phyloP scores from a whole-genome alignment of 2,329 filamentous ascomycete genomes.

The Sclerotinia sclerotiorum region DNA sequence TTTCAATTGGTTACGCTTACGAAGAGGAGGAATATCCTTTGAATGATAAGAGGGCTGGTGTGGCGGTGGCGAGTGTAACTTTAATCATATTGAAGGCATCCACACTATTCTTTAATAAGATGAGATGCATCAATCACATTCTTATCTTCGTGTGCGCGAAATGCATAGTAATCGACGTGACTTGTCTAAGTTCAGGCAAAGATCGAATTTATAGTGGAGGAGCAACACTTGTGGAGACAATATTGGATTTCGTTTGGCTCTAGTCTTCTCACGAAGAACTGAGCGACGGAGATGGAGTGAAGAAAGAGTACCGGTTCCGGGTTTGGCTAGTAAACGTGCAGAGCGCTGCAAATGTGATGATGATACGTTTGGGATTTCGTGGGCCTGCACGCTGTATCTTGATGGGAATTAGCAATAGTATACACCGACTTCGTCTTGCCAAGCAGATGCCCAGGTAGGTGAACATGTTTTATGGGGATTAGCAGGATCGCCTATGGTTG shows the following conservation, averaged over 20 bases:
- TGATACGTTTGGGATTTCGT: no score
- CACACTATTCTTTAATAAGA: not conserved
- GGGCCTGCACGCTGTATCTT: no score
- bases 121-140: not conserved
- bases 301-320: not conserved
- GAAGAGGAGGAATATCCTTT: not conserved
- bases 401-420: no score
- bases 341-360: not conserved
- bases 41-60: constrained; percentile 5
- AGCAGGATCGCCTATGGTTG: no score
- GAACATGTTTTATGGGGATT: no score
- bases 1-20: not conserved
- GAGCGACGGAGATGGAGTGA: not conserved
- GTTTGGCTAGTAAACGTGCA: not conserved
- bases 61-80: constrained; percentile 9
- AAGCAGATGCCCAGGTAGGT: no score
- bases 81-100: not conserved
- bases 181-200: not conserved
- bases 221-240: not conserved
- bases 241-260: not conserved
- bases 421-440: no score
- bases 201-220: not conserved
- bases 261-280: not conserved
- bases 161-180: not conserved
- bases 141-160: not conserved